A percentile compares a stretch with the other conserved stretches of the same genome.
phyloP scores from a whole-genome alignment of 805 yeast species.

The Blastobotrys mokoenaii region DNA sequence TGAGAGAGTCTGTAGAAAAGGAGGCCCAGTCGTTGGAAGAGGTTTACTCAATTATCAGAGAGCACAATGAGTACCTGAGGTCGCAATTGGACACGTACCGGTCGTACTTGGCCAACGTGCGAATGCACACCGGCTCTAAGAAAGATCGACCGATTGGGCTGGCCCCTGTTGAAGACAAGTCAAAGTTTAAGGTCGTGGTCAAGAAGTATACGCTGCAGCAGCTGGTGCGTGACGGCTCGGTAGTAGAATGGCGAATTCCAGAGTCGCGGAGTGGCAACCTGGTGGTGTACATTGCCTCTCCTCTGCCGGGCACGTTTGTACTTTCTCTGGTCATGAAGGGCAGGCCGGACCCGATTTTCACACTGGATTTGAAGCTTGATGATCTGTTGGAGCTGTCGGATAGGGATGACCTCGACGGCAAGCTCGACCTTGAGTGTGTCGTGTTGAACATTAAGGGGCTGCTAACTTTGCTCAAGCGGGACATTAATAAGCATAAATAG shows the following conservation, averaged over 20 bases:
- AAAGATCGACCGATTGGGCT: conserved; percentile 16
- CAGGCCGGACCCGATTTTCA: conserved; percentile 24
- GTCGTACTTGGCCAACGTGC: conserved; percentile 29
- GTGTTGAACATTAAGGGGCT: conserved; percentile 21
- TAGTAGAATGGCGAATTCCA: conserved; percentile 23
- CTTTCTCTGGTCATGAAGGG: conserved; percentile 26
- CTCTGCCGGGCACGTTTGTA: conserved; percentile 26
- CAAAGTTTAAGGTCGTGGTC: conserved; percentile 15
- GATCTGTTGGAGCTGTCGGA: conserved; percentile 26
- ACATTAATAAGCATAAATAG: conserved; percentile 14
- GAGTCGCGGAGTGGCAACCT: conserved; percentile 18
- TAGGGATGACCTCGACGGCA: conserved; percentile 16
- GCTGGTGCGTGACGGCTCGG: conserved; percentile 22
- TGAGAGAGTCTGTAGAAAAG: conserved; percentile 23
- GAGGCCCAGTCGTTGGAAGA: conserved; percentile 27
- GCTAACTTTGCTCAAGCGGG: conserved; percentile 21
- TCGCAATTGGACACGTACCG: conserved; percentile 30
- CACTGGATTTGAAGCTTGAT: conserved; percentile 27
- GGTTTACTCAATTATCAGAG: conserved; percentile 26
- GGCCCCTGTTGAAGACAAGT: conserved; percentile 4
- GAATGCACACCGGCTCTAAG: conserved; percentile 26
- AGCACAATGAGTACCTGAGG: conserved; percentile 30
- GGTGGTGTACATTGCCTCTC: conserved; percentile 22
- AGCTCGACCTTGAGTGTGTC: conserved; percentile 24
- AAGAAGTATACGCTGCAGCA: conserved; percentile 22